These are phyloP conservation scores for Sordariomycetes sp. DNA, from an alignment of 2,329 filamentous ascomycete genomes.

Conservation along the genomic window DNA sequence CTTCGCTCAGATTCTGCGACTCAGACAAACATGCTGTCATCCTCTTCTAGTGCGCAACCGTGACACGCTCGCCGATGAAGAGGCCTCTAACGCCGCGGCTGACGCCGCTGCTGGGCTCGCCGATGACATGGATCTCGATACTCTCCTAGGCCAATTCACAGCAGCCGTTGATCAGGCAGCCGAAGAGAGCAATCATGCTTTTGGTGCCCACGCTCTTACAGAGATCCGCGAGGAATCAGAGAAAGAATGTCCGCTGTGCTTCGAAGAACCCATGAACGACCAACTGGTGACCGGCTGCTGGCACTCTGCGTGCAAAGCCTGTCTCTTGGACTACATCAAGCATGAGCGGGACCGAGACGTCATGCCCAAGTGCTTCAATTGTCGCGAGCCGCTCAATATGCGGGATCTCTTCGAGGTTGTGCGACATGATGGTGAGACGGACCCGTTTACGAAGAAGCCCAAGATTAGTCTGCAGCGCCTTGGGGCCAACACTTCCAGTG, in stretches of 20 bases:
- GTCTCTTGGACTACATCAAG: constrained; percentile 80
- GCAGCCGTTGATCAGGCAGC: constrained; percentile 53
- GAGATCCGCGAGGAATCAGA: constrained; percentile 87
- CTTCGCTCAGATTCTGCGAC: constrained; percentile 87
- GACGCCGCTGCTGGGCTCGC: constrained; percentile 74
- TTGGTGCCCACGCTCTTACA: constrained; percentile 77
- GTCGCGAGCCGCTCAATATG: constrained; percentile 70
- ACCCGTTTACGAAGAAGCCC: constrained; percentile 31
- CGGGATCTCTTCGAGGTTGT: constrained; percentile 91
- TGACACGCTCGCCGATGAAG: constrained; percentile 77
- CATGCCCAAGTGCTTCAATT: constrained; percentile 79
- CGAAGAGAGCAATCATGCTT: constrained; percentile 48
- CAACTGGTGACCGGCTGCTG: constrained; percentile 94
- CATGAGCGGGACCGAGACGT: constrained; percentile 73
- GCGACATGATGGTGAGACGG: constrained; percentile 57
- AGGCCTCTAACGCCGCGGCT: constrained; percentile 63
- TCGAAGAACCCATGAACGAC: constrained; percentile 91
- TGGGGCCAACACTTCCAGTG: constrained; percentile 62
- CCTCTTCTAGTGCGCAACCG: constrained; percentile 82
- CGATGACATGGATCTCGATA: constrained; percentile 92
- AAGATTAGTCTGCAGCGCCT: constrained; percentile 53
- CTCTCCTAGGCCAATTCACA: constrained; percentile 77
- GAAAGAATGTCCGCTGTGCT: constrained; percentile 88
- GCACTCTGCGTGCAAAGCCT: constrained; percentile 95
- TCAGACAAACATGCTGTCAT: constrained; percentile 92